Conservation (phyloP, 2,329 filamentous ascomycete genomes). For the Monilinia aucupariae region DNA sequence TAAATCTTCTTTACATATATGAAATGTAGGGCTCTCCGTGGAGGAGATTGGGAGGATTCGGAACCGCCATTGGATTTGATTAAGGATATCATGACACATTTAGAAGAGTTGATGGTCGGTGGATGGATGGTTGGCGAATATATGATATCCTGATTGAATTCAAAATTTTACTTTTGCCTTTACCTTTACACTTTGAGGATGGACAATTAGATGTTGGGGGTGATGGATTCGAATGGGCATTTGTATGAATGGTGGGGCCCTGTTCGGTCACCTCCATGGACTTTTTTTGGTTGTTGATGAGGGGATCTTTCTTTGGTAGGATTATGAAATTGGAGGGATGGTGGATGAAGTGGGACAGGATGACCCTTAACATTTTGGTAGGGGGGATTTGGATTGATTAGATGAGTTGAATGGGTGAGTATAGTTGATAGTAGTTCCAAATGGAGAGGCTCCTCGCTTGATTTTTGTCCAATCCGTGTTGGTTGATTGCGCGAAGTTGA, state of each 20-base stretch:
- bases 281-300: neutral
- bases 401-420: neutral
- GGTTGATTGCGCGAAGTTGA: neutral
- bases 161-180: conserved; percentile 6
- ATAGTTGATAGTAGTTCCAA: conserved; percentile 6
- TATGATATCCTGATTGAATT: conserved; percentile 15
- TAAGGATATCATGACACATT: conserved; percentile 13
- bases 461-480: neutral
- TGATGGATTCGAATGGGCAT: neutral
- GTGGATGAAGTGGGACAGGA: neutral
- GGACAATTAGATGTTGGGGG: conserved; percentile 7
- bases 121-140: conserved; percentile 14
- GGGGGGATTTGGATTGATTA: neutral
- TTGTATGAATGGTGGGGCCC: conserved; percentile 16
- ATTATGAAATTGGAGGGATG: neutral
- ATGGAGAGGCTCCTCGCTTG: neutral
- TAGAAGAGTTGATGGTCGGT: conserved; percentile 12
- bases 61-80: neutral
- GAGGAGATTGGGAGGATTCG: conserved; percentile 8
- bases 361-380: neutral
- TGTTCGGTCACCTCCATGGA: neutral
- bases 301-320: neutral
- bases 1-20: conserved; percentile 10
- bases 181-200: neutral
- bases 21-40: conserved; percentile 13